phyloP scores from a whole-genome alignment of 257 asterid genomes.

The Solanum clarkiae region DNA sequence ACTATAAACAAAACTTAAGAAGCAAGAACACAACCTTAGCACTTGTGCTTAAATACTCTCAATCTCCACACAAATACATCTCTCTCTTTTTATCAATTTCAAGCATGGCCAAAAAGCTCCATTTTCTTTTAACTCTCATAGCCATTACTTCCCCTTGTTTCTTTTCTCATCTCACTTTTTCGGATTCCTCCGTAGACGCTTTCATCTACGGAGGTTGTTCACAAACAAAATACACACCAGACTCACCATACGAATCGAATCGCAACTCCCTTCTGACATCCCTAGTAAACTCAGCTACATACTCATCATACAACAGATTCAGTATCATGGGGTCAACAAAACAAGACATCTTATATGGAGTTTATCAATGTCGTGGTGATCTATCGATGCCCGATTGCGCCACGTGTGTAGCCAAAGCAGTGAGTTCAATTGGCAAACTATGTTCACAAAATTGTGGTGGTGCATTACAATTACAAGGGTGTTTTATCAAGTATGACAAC shows the following conservation, averaged over 20 bases:
- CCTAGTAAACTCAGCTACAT: slow-evolving; percentile 83
- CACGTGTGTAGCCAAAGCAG: slow-evolving; percentile 64
- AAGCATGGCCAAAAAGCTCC: not conserved
- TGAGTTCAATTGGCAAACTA: slow-evolving; percentile 29
- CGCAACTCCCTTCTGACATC: slow-evolving; percentile 80
- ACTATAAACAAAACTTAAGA: not conserved
- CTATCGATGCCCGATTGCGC: slow-evolving; percentile 92
- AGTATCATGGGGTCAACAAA: slow-evolving; percentile 41
- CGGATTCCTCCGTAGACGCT: slow-evolving; percentile 47
- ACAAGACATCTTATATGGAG: slow-evolving; percentile 56
- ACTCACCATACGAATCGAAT: slow-evolving; percentile 58
- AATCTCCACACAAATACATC: not conserved
- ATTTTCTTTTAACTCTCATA: not conserved
- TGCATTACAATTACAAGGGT: slow-evolving; percentile 70
- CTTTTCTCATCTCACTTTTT: slow-evolving; percentile 1
- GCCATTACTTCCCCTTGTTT: slow-evolving; percentile 5
- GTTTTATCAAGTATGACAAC: slow-evolving; percentile 79
- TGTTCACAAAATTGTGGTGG: slow-evolving; percentile 75
- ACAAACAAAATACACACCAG: slow-evolving; percentile 44
- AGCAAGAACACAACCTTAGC: not conserved
- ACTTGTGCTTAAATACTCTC: not conserved
- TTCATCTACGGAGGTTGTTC: slow-evolving; percentile 47
- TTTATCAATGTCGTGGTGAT: slow-evolving; percentile 95
- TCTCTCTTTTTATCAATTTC: not conserved
- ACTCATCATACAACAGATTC: slow-evolving; percentile 77